Evolutionary conservation across 2,329 filamentous ascomycete genomes (phyloP), one percentile per base, ranked within the genome.

Genomic region (Apiospora aurea): DNA sequence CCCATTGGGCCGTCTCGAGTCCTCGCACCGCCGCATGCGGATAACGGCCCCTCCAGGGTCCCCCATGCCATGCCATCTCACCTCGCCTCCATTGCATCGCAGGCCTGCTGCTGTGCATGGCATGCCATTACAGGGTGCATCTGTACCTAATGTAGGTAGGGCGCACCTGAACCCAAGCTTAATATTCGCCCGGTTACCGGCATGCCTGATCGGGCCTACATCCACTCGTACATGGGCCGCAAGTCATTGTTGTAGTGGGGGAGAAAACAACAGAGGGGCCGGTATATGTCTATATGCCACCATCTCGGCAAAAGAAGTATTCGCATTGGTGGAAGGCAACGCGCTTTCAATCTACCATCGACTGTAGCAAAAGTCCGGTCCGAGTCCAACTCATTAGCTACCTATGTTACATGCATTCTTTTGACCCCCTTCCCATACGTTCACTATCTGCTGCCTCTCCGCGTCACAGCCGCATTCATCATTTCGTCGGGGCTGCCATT

Each of bases 1-100:
- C 67, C 67, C 26, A 69, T 69, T 69, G 67, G 67, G 44, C 24
- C 34, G 16, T 38, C 14, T 47, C 64, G 13, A n/a, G 26, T 26
- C 13, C 13, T 53, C 24, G 51, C 51, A 53, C 13, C 24, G 51
- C 51, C 51, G 51, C 51, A 53, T 53, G 51, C 51, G 24, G 51
- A 53, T 16, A 16, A 29, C 11, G 4, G 11, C 13, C 24, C 24
- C 51, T 24, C 24, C 26, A 57, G 51, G 51, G 51, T 57, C 51
- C 47, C 24, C 47, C n/a, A 49, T 49, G 46, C 46, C 46, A 49
- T 49, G 2, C 14, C 51, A 57, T 57, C 26, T 14, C 7, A 34
- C 21, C 16, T 61, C 5, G 26, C 51, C 2, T 49, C 16, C 51
- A 57, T 29, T 26, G 14, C 26, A 34, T 57, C 26, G 26, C 51